Evolutionary conservation across 148 eudicot species (phyloP).

Genomic region (Nepenthes gracilis): DNA sequence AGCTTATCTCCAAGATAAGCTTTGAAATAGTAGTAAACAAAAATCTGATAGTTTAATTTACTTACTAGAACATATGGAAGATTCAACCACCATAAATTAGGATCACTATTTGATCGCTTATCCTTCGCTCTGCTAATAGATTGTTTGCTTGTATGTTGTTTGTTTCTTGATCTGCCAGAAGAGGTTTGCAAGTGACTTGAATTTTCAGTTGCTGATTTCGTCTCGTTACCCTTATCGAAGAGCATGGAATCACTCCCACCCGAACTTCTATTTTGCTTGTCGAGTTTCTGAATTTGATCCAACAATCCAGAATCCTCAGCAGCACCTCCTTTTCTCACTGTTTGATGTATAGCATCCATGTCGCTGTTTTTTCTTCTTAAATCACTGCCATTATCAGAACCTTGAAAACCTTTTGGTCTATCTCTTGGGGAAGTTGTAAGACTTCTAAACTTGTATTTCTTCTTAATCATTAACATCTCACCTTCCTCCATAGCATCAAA

Average conservation of each 20-base stretch:
- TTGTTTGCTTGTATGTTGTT: constrained; percentile 14
- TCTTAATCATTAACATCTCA: constrained; percentile 32
- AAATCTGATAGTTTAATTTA: constrained; percentile 1
- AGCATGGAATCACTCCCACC: constrained; percentile 5
- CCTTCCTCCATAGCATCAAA: constrained; percentile 17
- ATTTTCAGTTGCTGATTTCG: constrained; percentile 12
- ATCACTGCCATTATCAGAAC: constrained; percentile 9
- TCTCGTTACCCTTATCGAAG: constrained; percentile 15
- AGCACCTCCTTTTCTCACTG: constrained; percentile 11
- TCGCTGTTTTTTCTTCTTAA: constrained; percentile 7
- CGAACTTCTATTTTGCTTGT: constrained; percentile 5
- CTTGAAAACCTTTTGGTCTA: constrained; percentile 55
- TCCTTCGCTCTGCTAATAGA: constrained; percentile 10
- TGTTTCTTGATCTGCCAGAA: constrained; percentile 9
- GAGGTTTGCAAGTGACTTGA: background rate
- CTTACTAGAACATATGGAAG: constrained; percentile 88
- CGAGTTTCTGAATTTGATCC: constrained; percentile 3
- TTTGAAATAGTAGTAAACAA: constrained; percentile 1
- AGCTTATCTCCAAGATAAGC: background rate
- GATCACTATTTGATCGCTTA: constrained; percentile 14
- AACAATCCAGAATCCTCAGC: constrained; percentile 8
- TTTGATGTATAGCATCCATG: constrained; percentile 14
- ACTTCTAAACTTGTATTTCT: constrained; percentile 43
- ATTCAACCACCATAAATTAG: constrained; percentile 56
- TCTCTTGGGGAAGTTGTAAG: constrained; percentile 16